Conservation (phyloP, 2,329 filamentous ascomycete species). For the Fusarium sp. region DNA sequence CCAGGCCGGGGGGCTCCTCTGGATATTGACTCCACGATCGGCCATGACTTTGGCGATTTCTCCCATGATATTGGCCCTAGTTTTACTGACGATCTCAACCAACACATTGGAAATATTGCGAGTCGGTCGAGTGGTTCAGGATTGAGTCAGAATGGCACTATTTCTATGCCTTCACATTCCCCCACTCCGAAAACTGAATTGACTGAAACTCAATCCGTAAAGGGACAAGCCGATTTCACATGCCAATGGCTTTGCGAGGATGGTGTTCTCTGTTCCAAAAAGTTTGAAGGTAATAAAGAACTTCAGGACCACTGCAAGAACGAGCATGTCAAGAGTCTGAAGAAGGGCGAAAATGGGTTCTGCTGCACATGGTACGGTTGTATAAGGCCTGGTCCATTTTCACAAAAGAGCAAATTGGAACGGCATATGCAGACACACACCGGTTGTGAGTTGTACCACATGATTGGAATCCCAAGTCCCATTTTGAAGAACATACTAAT, state of each 20-base stretch:
- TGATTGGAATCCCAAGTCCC: background rate
- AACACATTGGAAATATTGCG: constrained; percentile 17
- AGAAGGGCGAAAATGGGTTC: constrained; percentile 61
- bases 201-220: constrained; percentile 29
- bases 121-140: constrained; percentile 6
- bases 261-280: constrained; percentile 49
- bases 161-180: constrained; percentile 8
- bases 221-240: constrained; percentile 44
- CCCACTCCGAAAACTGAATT: constrained; percentile 29
- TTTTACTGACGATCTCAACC: constrained; percentile 19
- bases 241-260: constrained; percentile 52
- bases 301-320: constrained; percentile 68
- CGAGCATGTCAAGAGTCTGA: constrained; percentile 61
- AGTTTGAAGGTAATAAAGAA: constrained; percentile 59
- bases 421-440: constrained; percentile 75
- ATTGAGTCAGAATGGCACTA: constrained; percentile 6
- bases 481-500: constrained; percentile 21
- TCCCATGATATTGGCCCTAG: constrained; percentile 17
- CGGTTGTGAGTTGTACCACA: constrained; percentile 62
- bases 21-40: constrained; percentile 26
- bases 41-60: constrained; percentile 20
- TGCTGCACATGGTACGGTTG: constrained; percentile 70
- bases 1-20: constrained; percentile 16
- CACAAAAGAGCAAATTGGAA: constrained; percentile 72
- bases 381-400: constrained; percentile 65